A percentile compares a stretch with the other conserved stretches of the same genome.
These are phyloP conservation scores for Neodidymelliopsis sp. DNA, from an alignment of 2,329 filamentous ascomycete genomes.

Conservation along the genomic window DNA sequence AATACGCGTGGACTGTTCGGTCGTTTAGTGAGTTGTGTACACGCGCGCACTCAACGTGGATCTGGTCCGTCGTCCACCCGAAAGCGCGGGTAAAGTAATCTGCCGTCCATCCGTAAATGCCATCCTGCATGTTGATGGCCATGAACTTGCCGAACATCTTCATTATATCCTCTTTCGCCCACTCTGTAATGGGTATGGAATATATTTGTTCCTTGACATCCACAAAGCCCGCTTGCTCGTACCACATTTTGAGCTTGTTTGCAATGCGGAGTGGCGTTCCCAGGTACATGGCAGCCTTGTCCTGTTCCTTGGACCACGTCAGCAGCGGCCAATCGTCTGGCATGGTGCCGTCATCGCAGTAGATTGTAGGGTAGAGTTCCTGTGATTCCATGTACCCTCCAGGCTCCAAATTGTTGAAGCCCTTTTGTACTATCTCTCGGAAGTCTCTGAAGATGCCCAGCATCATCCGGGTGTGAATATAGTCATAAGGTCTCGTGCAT, in stretches of 20 bases:
- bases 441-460: slow-evolving; percentile 66
- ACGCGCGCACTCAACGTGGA: slow-evolving; percentile 55
- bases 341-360: slow-evolving; percentile 64
- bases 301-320: slow-evolving; percentile 55
- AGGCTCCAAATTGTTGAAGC: slow-evolving; percentile 62
- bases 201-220: slow-evolving; percentile 62
- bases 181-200: slow-evolving; percentile 62
- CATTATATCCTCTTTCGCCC: slow-evolving; percentile 58
- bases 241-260: slow-evolving; percentile 61
- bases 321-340: slow-evolving; percentile 55
- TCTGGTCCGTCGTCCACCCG: slow-evolving; percentile 54
- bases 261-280: slow-evolving; percentile 61
- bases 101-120: slow-evolving; percentile 54
- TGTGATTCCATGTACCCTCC: slow-evolving; percentile 61
- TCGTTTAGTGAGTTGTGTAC: slow-evolving; percentile 51
- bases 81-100: slow-evolving; percentile 53
- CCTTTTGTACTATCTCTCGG: slow-evolving; percentile 61
- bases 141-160: slow-evolving; percentile 60
- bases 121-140: slow-evolving; percentile 56
- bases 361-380: slow-evolving; percentile 54
- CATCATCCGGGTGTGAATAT: slow-evolving; percentile 67
- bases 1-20: slow-evolving; percentile 52
- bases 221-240: slow-evolving; percentile 64
- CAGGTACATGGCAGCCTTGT: slow-evolving; percentile 56
- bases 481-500: slow-evolving; percentile 61